Percentiles rank a stretch among this genome's conserved stretches.
phyloP scores from a whole-genome alignment of 208 protist genomes.

The Crithidia sp. region DNA sequence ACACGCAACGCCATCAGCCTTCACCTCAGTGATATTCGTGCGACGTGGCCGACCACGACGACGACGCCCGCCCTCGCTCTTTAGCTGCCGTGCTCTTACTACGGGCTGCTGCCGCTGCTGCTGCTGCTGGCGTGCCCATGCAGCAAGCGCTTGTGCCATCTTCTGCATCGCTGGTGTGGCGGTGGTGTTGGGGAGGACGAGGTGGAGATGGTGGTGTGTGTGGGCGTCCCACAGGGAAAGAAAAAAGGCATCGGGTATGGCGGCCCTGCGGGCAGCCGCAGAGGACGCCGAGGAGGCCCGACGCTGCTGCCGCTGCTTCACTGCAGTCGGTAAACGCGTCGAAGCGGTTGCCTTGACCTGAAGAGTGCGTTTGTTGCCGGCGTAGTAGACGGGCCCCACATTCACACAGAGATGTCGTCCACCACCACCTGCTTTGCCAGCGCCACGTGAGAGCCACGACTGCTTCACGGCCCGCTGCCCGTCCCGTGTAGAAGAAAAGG shows the following conservation, averaged over 20 bases:
- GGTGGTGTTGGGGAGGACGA: slow-evolving; percentile 56
- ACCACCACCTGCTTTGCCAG: background rate
- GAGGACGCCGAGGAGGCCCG: background rate
- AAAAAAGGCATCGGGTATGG: slow-evolving; percentile 59
- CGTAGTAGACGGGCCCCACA: slow-evolving; percentile 30
- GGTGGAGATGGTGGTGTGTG: slow-evolving; percentile 50
- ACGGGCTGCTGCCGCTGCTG: background rate
- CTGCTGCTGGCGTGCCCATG: background rate
- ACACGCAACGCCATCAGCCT: background rate
- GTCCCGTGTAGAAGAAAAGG: background rate
- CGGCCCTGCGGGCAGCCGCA: background rate
- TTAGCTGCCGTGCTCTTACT: background rate
- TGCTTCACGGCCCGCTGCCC: background rate
- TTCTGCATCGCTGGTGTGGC: slow-evolving; percentile 7
- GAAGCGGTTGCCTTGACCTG: background rate
- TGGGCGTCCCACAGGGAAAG: slow-evolving; percentile 51
- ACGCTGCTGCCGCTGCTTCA: background rate
- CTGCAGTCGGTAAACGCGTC: background rate
- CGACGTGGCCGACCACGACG: too few species aligned
- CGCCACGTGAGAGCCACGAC: too few species aligned
- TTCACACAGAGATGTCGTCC: slow-evolving; percentile 21
- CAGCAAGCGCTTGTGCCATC: slow-evolving; percentile 6
- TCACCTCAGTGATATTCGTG: background rate
- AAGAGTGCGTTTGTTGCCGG: too few species aligned
- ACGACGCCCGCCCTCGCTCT: too few species aligned